phyloP scores from a whole-genome alignment of 2,329 filamentous ascomycete genomes.

The Penicillium sp. region DNA sequence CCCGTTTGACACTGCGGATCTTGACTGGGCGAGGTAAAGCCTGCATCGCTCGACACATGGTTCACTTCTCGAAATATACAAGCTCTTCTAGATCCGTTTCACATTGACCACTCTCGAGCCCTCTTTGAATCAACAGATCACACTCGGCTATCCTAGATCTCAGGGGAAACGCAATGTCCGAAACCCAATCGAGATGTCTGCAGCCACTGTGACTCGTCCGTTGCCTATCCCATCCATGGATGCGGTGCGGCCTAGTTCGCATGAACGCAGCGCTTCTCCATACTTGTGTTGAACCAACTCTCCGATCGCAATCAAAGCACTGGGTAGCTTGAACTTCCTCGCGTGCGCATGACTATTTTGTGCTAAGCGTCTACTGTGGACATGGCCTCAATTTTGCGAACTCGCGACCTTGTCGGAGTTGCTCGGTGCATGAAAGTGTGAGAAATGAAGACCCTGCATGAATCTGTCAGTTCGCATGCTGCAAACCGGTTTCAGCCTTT shows the following conservation, averaged over 20 bases:
- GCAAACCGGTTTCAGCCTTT: neutral
- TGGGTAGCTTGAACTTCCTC: neutral
- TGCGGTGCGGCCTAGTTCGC: neutral
- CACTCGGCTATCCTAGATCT: neutral
- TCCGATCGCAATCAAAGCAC: neutral
- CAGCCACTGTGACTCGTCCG: neutral
- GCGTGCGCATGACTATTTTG: conserved; percentile 8
- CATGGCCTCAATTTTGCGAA: neutral
- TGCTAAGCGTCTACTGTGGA: conserved; percentile 8
- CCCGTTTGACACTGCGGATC: neutral
- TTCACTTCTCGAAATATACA: neutral
- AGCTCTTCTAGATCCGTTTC: neutral
- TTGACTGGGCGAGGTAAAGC: neutral
- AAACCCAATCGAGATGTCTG: neutral
- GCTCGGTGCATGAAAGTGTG: neutral
- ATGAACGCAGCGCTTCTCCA: neutral
- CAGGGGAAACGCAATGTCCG: neutral
- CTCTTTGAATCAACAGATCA: neutral
- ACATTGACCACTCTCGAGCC: neutral
- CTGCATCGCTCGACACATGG: neutral
- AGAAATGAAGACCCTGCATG: neutral
- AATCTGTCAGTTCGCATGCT: neutral
- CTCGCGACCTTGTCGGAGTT: neutral
- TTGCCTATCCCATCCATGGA: neutral
- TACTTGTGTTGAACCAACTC: neutral